Conservation (phyloP, 2,329 filamentous ascomycete genomes). For the Trichoderma cornu-damae region DNA sequence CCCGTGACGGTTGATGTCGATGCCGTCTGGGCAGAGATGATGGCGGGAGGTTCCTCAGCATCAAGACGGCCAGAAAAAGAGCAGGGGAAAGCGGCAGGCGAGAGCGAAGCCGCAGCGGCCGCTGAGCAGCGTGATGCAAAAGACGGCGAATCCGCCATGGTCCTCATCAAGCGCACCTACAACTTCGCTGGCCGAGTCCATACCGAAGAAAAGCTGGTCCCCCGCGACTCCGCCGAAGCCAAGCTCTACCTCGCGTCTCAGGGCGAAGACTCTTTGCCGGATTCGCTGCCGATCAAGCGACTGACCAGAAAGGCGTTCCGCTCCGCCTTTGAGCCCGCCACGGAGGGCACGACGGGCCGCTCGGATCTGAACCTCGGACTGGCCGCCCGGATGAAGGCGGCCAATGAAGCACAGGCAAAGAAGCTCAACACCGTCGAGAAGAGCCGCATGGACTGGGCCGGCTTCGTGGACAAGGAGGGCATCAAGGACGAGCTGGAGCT, state of each 20-base stretch:
- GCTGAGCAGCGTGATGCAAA: background rate
- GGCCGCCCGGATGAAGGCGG: slow-evolving; percentile 43
- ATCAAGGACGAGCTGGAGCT: slow-evolving; percentile 64
- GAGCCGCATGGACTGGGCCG: slow-evolving; percentile 68
- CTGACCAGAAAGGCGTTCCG: slow-evolving; percentile 53
- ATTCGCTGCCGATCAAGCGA: slow-evolving; percentile 36
- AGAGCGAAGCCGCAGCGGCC: background rate
- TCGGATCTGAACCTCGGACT: slow-evolving; percentile 56
- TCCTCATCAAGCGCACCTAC: slow-evolving; percentile 66
- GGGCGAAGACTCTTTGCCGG: slow-evolving; percentile 28
- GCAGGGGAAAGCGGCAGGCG: slow-evolving; percentile 14
- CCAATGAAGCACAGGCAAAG: slow-evolving; percentile 49
- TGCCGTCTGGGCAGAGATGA: slow-evolving; percentile 64
- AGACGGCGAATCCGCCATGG: slow-evolving; percentile 37
- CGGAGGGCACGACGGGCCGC: slow-evolving; percentile 41
- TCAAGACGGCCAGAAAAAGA: slow-evolving; percentile 1
- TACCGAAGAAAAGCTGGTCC: slow-evolving; percentile 65
- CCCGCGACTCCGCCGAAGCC: slow-evolving; percentile 60
- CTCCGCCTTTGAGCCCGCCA: slow-evolving; percentile 57
- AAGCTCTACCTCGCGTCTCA: slow-evolving; percentile 56
- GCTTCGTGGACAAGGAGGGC: slow-evolving; percentile 65
- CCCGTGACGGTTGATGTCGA: slow-evolving; percentile 68
- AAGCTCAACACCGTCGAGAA: slow-evolving; percentile 69
- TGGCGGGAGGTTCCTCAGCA: slow-evolving; percentile 34
- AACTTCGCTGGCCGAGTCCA: slow-evolving; percentile 70